phyloP scores from a whole-genome alignment of 495 filamentous ascomycete genomes.

The Talaromyces borbonicus region DNA sequence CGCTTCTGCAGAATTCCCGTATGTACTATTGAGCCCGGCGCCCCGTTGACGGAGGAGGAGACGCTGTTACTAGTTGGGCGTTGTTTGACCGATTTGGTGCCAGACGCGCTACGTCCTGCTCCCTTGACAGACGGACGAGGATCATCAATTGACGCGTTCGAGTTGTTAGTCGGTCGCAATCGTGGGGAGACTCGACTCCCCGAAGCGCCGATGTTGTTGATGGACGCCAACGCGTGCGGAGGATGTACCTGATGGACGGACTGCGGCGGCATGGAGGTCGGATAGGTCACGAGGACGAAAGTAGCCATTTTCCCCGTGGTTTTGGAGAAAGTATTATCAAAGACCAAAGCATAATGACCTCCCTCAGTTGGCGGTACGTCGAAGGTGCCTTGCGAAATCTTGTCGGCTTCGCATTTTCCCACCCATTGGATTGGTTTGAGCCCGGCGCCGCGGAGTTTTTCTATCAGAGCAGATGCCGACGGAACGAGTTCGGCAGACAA shows the following conservation, averaged over 20 bases:
- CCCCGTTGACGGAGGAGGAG: constrained; percentile 12
- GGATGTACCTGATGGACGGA: constrained; percentile 57
- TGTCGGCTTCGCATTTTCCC: constrained; percentile 93
- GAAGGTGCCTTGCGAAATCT: constrained; percentile 84
- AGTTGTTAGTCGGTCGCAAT: constrained; percentile 9
- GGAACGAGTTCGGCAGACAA: constrained; percentile 21
- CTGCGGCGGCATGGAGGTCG: constrained; percentile 72
- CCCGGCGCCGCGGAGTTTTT: constrained; percentile 76
- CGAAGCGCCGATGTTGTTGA: constrained; percentile 18
- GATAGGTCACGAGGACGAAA: constrained; percentile 88
- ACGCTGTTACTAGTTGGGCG: constrained; percentile 20
- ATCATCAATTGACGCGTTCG: constrained; percentile 22
- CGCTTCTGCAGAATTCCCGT: constrained; percentile 81
- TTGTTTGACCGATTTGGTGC: constrained; percentile 3
- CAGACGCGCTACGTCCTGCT: constrained; percentile 6
- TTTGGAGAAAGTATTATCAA: constrained; percentile 98
- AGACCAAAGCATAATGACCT: constrained; percentile 92
- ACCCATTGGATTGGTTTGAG: constrained; percentile 80
- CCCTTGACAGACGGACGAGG: constrained; percentile 14
- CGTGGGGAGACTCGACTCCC: constrained; percentile 3
- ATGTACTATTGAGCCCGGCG: constrained; percentile 38
- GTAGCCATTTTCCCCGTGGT: constrained; percentile 89
- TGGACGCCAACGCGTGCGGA: constrained; percentile 33
- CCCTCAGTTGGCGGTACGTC: constrained; percentile 62
- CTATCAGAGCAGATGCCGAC: constrained; percentile 52